These are phyloP conservation scores for Citrus cavaleriei DNA, from an alignment of 345 rosid genomes.

Conservation along the genomic window DNA sequence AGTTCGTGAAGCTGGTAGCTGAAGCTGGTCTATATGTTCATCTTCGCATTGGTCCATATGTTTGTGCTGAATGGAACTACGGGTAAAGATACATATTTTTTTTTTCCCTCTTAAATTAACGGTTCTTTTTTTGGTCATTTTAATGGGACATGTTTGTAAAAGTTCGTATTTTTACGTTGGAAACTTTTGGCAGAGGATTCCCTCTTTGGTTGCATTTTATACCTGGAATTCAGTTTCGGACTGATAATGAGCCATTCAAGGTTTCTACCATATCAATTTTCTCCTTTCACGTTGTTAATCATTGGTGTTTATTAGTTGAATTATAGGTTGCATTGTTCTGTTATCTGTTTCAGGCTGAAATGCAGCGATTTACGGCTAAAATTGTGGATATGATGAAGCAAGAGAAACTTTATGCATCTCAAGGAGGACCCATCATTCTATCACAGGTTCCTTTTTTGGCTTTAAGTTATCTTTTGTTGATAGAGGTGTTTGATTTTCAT, in stretches of 20 bases:
- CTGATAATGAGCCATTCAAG: slow-evolving; percentile 88
- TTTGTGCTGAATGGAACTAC: slow-evolving; percentile 95
- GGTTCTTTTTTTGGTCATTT: not conserved
- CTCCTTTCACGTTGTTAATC: not conserved
- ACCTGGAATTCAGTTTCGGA: slow-evolving; percentile 80
- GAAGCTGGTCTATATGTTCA: slow-evolving; percentile 88
- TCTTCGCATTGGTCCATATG: slow-evolving; percentile 95
- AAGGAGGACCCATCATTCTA: slow-evolving; percentile 93
- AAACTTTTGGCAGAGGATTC: slow-evolving; percentile 59
- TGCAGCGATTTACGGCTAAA: slow-evolving; percentile 84
- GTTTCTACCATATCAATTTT: slow-evolving; percentile 26
- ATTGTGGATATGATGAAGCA: slow-evolving; percentile 89
- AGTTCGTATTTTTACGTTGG: not conserved
- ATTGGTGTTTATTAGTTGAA: not conserved
- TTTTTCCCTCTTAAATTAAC: not conserved
- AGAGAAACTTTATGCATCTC: slow-evolving; percentile 87
- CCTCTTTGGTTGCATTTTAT: slow-evolving; percentile 93
- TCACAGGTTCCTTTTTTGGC: slow-evolving; percentile 60
- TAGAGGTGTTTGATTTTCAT: slow-evolving; percentile 3
- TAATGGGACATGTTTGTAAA: not conserved
- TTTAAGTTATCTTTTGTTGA: not conserved
- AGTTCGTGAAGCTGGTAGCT: slow-evolving; percentile 75
- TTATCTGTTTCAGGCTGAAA: slow-evolving; percentile 54
- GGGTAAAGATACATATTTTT: no score
- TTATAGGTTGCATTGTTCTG: not conserved